These are phyloP conservation scores for Camptophora hylomeconis DNA, from an alignment of 2,329 filamentous ascomycete genomes.

Conservation along the genomic window DNA sequence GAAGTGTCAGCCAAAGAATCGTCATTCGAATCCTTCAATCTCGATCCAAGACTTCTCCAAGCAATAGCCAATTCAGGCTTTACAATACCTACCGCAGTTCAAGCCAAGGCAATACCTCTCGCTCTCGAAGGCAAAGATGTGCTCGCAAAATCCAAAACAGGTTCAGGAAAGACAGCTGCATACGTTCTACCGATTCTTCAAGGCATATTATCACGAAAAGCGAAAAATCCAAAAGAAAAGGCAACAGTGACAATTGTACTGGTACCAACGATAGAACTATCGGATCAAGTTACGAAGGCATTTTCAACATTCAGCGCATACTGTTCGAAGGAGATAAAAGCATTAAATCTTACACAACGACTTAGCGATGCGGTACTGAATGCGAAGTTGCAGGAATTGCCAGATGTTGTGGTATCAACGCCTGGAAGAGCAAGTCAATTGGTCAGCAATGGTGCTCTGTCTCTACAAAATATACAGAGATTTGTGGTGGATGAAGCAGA, in stretches of 20 bases:
- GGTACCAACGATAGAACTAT: constrained; percentile 87
- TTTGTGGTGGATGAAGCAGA: constrained; percentile 92
- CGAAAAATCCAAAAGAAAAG: constrained; percentile 28
- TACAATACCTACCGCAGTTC: constrained; percentile 74
- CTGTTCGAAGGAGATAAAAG: constrained; percentile 70
- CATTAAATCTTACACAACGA: constrained; percentile 80
- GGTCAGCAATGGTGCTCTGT: constrained; percentile 58
- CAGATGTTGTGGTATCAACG: constrained; percentile 84
- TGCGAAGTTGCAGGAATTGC: constrained; percentile 69
- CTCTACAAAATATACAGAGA: constrained; percentile 57
- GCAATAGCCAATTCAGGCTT: constrained; percentile 76
- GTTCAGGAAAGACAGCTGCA: constrained; percentile 94
- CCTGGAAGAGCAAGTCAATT: constrained; percentile 73
- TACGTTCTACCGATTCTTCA: constrained; percentile 86
- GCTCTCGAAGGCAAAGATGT: constrained; percentile 81
- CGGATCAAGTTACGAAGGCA: constrained; percentile 74
- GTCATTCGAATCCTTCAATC: constrained; percentile 62
- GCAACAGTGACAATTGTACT: constrained; percentile 57
- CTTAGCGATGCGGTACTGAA: constrained; percentile 80
- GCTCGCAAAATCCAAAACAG: constrained; percentile 82
- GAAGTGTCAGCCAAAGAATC: constrained; percentile 20
- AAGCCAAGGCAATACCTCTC: constrained; percentile 75
- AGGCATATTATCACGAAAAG: constrained; percentile 65
- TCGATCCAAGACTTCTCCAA: constrained; percentile 77
- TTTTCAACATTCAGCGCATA: constrained; percentile 67